Percentiles rank a stretch among this genome's conserved stretches.
Evolutionary conservation across 352 stramenopile species (phyloP).

Genomic region (Globisporangium takayamanum): DNA sequence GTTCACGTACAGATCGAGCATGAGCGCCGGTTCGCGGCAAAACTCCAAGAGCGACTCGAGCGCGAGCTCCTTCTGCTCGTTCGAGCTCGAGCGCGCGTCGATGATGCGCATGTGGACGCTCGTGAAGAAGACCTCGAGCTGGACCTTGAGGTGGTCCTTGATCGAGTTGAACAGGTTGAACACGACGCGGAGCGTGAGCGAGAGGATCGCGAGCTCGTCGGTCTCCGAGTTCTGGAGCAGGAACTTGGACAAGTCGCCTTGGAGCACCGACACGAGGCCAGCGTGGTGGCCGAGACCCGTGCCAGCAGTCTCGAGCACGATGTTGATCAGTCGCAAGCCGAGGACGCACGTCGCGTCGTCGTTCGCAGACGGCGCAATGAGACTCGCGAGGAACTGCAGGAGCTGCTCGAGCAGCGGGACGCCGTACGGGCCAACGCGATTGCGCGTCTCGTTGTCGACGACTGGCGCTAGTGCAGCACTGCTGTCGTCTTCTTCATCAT

Average conservation of each 20-base stretch:
- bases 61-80: constrained; percentile 84
- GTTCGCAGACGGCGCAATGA: constrained; percentile 92
- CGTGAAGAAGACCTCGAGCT: constrained; percentile 98
- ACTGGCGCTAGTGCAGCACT: not conserved
- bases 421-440: constrained; percentile 61
- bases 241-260: constrained; percentile 96
- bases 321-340: constrained; percentile 94
- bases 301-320: constrained; percentile 93
- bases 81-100: constrained; percentile 73
- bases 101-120: constrained; percentile 95
- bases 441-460: constrained; percentile 7
- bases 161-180: constrained; percentile 99
- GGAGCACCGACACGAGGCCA: constrained; percentile 81
- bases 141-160: constrained; percentile 98
- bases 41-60: constrained; percentile 97
- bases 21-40: constrained; percentile 94
- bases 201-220: constrained; percentile 90
- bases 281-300: constrained; percentile 71
- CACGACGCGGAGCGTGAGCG: constrained; percentile 93
- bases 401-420: constrained; percentile 90
- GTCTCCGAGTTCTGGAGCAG: constrained; percentile 95
- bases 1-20: constrained; percentile 99
- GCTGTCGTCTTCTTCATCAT: constrained; percentile 7
- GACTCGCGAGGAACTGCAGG: constrained; percentile 88
- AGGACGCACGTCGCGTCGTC: constrained; percentile 87